Evolutionary conservation across 176 grass and related monocot genomes (phyloP).

Genomic region (Phoenix roebelenii): DNA sequence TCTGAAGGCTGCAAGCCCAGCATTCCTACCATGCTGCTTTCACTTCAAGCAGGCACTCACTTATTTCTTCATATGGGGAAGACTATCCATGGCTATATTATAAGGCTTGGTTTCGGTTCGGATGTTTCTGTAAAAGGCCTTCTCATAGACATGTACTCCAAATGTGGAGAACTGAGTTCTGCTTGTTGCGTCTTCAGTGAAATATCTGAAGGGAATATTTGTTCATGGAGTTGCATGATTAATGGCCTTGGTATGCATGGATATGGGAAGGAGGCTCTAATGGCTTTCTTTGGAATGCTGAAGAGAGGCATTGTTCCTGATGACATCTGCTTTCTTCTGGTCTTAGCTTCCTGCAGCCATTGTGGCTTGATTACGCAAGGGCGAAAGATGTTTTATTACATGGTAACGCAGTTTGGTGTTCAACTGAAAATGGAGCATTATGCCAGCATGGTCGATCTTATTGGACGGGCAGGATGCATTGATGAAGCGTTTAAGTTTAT

Average conservation of each 20-base stretch:
- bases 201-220: background rate
- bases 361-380: background rate
- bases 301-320: conserved; percentile 12
- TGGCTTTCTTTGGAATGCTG: conserved; percentile 4
- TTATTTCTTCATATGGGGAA: background rate
- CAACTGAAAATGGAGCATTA: background rate
- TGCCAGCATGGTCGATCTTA: conserved; percentile 2
- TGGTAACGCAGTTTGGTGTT: conserved; percentile 4
- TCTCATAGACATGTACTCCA: conserved; percentile 15
- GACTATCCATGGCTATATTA: background rate
- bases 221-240: conserved; percentile 12
- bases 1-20: background rate
- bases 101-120: background rate
- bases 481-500: conserved; percentile 1
- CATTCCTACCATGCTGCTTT: conserved; percentile 11
- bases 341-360: conserved; percentile 11
- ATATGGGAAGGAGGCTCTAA: background rate
- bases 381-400: background rate
- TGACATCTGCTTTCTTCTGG: conserved; percentile 4
- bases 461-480: conserved; percentile 4
- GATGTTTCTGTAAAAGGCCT: conserved; percentile 6
- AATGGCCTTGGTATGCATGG: conserved; percentile 15
- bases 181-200: conserved; percentile 2
- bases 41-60: conserved; percentile 1
- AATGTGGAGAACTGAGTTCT: conserved; percentile 11